phyloP scores from a whole-genome alignment of 768 basidiomycete species.

The Sistotremastrum suecicum region DNA sequence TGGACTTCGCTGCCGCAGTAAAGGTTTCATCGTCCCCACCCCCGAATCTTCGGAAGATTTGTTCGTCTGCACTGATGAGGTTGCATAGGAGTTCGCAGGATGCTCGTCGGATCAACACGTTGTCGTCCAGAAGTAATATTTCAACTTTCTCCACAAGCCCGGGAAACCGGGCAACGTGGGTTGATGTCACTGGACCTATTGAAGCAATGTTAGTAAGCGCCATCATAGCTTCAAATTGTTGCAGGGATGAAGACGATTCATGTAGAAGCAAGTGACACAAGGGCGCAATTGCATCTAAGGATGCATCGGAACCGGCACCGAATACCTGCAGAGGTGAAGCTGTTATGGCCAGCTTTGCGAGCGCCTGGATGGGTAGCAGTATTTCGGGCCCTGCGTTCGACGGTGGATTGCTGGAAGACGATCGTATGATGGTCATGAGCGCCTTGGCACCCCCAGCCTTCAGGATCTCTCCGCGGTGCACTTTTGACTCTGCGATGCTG shows the following conservation, averaged over 20 bases:
- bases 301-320: constrained; percentile 64
- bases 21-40: constrained; percentile 20
- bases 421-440: constrained; percentile 39
- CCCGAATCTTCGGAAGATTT: constrained; percentile 60
- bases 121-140: constrained; percentile 67
- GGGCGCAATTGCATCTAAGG: constrained; percentile 75
- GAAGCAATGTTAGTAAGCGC: constrained; percentile 92
- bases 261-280: constrained; percentile 61
- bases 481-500: constrained; percentile 62
- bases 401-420: constrained; percentile 10
- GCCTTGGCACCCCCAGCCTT: constrained; percentile 69
- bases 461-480: constrained; percentile 61
- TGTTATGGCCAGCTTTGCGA: constrained; percentile 89
- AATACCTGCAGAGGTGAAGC: constrained; percentile 83
- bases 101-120: constrained; percentile 70
- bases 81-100: constrained; percentile 90
- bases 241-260: constrained; percentile 53
- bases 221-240: constrained; percentile 90
- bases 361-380: constrained; percentile 65
- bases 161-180: constrained; percentile 47
- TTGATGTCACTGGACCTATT: constrained; percentile 47
- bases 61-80: constrained; percentile 63
- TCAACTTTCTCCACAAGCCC: constrained; percentile 55
- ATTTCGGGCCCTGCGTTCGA: constrained; percentile 22
- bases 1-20: constrained; percentile 33